These are phyloP conservation scores for Debaryomyces sp. DNA, from an alignment of 1,139 yeast genomes.

Conservation along the genomic window DNA sequence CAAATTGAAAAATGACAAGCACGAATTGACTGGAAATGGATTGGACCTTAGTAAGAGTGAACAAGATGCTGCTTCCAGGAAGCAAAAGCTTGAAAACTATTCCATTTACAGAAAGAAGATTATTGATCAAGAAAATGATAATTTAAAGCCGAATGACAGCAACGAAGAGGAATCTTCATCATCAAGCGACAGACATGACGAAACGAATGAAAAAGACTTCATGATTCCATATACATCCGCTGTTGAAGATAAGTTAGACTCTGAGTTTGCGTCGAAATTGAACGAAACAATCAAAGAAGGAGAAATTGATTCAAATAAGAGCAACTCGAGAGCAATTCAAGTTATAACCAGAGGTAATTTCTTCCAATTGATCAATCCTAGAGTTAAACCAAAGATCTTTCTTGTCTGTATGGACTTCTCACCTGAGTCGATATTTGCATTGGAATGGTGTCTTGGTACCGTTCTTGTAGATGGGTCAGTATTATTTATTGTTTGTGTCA, in stretches of 20 bases:
- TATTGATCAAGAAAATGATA: constrained; percentile 50
- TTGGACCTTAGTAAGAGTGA: constrained; percentile 42
- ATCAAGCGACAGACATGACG: constrained; percentile 7
- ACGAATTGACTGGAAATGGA: constrained; percentile 49
- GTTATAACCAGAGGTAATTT: constrained; percentile 74
- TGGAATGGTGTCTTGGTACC: constrained; percentile 90
- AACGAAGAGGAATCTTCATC: constrained; percentile 2
- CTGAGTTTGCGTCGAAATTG: constrained; percentile 61
- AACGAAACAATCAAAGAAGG: constrained; percentile 64
- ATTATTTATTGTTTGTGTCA: constrained; percentile 75
- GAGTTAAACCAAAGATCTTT: constrained; percentile 65
- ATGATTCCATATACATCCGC: constrained; percentile 73
- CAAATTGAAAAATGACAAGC: constrained; percentile 43
- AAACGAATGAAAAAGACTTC: constrained; percentile 25
- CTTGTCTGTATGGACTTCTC: constrained; percentile 80
- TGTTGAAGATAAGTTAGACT: constrained; percentile 67
- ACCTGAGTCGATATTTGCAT: constrained; percentile 82
- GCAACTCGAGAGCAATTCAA: constrained; percentile 61
- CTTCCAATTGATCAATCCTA: constrained; percentile 55
- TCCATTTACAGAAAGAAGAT: constrained; percentile 53
- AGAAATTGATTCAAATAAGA: constrained; percentile 58
- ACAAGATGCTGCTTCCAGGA: constrained; percentile 51
- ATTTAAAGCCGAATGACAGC: constrained; percentile 4
- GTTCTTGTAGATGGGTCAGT: constrained; percentile 85
- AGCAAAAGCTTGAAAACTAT: constrained; percentile 46